Conservation (phyloP, 768 basidiomycete species). For the Boletus rubroflammeus region DNA sequence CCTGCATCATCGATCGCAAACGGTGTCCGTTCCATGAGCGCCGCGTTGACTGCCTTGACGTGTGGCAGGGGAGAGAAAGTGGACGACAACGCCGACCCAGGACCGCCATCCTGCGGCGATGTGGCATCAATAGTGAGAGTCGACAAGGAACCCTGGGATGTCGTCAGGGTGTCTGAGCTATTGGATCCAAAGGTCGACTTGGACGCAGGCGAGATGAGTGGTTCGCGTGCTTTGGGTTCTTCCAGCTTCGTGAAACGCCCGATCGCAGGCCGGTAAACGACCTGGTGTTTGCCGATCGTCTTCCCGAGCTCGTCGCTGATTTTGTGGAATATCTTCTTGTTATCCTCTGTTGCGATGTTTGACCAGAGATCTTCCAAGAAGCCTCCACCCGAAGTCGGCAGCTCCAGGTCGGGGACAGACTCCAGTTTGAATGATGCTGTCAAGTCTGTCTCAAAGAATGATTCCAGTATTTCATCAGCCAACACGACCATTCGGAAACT, state of each 20-base stretch:
- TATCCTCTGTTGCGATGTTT: slow-evolving; percentile 84
- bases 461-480: slow-evolving; percentile 93
- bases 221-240: slow-evolving; percentile 87
- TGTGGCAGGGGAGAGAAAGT: slow-evolving; percentile 56
- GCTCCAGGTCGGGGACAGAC: slow-evolving; percentile 62
- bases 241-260: slow-evolving; percentile 80
- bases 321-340: slow-evolving; percentile 91
- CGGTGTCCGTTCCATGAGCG: slow-evolving; percentile 86
- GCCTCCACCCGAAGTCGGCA: slow-evolving; percentile 54
- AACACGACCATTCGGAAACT: slow-evolving; percentile 99
- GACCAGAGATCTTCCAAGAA: slow-evolving; percentile 85
- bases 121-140: slow-evolving; percentile 48
- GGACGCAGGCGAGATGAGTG: slow-evolving; percentile 68
- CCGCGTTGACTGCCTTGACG: slow-evolving; percentile 73
- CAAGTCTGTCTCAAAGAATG: slow-evolving; percentile 93
- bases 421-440: slow-evolving; percentile 84
- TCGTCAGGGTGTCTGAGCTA: slow-evolving; percentile 28
- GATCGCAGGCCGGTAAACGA: slow-evolving; percentile 77
- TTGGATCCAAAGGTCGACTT: slow-evolving; percentile 48
- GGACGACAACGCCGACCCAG: slow-evolving; percentile 23
- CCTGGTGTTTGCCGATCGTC: slow-evolving; percentile 90
- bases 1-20: slow-evolving; percentile 97
- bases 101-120: slow-evolving; percentile 19
- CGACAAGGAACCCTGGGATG: slow-evolving; percentile 39
- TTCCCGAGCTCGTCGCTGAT: slow-evolving; percentile 93